A percentile compares a stretch with the other conserved stretches of the same genome.
These are phyloP conservation scores for Trypanosoma cruzi DNA, from an alignment of 208 protist genomes.

Conservation along the genomic window DNA sequence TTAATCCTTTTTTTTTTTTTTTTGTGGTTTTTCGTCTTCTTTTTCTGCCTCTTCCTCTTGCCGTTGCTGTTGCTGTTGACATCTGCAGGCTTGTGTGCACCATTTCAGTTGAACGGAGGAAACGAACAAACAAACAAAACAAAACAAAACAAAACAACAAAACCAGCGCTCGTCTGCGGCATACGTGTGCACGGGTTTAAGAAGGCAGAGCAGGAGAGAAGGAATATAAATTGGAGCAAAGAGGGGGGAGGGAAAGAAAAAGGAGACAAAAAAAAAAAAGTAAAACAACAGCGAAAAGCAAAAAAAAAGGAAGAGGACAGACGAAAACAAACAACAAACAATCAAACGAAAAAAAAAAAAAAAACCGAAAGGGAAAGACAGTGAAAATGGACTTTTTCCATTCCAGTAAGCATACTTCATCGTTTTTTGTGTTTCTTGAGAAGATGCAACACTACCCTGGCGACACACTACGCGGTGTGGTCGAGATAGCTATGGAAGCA, in stretches of 20 bases:
- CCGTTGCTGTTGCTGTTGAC: neutral
- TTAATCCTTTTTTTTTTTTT: neutral
- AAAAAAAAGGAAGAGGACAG: neutral
- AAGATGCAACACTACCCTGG: slow-evolving; percentile 44
- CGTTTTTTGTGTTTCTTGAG: slow-evolving; percentile 38
- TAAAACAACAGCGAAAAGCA: slow-evolving; percentile 1
- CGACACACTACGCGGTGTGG: slow-evolving; percentile 49
- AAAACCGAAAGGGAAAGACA: slow-evolving; percentile 9
- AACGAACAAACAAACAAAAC: too few species aligned
- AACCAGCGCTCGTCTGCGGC: too few species aligned
- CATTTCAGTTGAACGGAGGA: too few species aligned
- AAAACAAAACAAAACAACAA: too few species aligned
- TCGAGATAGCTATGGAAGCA: slow-evolving; percentile 40
- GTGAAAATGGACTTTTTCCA: slow-evolving; percentile 10
- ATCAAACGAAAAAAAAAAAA: neutral
- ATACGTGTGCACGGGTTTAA: too few species aligned
- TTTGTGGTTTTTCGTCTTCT: neutral
- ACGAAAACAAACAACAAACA: neutral
- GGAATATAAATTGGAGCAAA: too few species aligned
- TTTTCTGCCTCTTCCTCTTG: neutral
- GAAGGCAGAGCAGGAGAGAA: too few species aligned
- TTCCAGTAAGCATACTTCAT: slow-evolving; percentile 17
- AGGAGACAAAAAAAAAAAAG: slow-evolving; percentile 2
- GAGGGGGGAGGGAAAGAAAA: neutral
- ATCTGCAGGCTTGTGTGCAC: neutral